Evolutionary conservation across 441 rosid species (phyloP).

Genomic region (Viola pubescens): DNA sequence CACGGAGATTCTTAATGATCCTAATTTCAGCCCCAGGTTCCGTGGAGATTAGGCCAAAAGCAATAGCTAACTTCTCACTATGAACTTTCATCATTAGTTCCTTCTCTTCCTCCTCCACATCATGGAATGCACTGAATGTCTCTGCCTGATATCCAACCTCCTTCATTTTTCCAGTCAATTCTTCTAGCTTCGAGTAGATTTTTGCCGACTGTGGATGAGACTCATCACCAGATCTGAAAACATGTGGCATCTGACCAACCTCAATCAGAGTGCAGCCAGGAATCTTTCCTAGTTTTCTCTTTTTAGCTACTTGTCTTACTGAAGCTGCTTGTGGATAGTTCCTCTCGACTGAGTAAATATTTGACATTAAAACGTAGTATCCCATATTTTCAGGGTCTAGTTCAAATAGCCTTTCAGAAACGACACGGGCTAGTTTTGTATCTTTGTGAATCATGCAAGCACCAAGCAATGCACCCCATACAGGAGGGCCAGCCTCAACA

Average conservation of each 20-base stretch:
- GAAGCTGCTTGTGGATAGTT: conserved; percentile 63
- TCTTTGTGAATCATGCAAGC: conserved; percentile 79
- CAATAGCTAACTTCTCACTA: conserved; percentile 77
- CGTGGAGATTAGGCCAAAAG: conserved; percentile 60
- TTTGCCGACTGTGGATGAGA: conserved; percentile 55
- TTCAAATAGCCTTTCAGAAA: conserved; percentile 53
- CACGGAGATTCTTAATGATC: conserved; percentile 70
- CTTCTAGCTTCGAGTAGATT: conserved; percentile 52
- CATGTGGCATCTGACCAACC: conserved; percentile 51
- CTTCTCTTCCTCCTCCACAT: conserved; percentile 84
- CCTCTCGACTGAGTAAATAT: conserved; percentile 55
- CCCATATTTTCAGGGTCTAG: conserved; percentile 62
- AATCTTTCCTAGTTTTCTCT: conserved; percentile 51
- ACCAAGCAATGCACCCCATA: conserved; percentile 70
- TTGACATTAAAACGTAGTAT: conserved; percentile 59
- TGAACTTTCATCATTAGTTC: conserved; percentile 65
- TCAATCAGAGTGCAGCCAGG: conserved; percentile 77
- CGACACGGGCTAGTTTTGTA: conserved; percentile 46
- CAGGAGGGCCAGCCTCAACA: conserved; percentile 45
- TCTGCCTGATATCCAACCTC: conserved; percentile 70
- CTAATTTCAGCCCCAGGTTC: conserved; percentile 65
- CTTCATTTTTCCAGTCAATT: conserved; percentile 52
- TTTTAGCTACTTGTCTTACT: conserved; percentile 53
- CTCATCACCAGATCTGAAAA: conserved; percentile 62
- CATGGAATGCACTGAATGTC: conserved; percentile 57